Evolutionary conservation across 202 grass and related monocot species (phyloP).

Genomic region (Carex arenaria): DNA sequence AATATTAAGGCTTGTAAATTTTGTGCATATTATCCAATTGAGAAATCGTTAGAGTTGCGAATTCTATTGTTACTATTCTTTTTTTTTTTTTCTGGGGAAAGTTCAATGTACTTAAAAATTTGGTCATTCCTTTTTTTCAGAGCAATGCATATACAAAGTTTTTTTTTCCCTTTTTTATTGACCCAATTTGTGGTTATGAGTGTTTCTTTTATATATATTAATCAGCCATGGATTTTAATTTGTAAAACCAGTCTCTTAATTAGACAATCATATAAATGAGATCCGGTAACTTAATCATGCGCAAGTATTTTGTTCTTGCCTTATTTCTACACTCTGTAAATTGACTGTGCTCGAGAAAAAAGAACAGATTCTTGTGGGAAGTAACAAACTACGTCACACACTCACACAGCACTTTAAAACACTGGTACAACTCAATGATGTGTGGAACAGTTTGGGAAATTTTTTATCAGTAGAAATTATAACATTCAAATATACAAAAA

Average conservation of each 20-base stretch:
- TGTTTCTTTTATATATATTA: not conserved
- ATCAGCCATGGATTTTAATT: not conserved
- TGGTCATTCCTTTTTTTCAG: not conserved
- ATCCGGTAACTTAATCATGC: not conserved
- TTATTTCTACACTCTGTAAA: not conserved
- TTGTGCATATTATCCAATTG: conserved; percentile 2
- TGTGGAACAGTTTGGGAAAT: not conserved
- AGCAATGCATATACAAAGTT: not conserved
- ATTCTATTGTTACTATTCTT: conserved; percentile 11
- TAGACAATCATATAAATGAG: not conserved
- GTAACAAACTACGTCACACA: no score
- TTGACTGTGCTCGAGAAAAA: not conserved
- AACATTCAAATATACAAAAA: no score
- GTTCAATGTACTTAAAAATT: conserved; percentile 6
- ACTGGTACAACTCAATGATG: no score
- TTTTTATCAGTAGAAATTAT: no score
- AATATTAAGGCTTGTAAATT: conserved; percentile 7
- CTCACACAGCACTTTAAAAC: no score
- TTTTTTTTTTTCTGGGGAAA: not conserved
- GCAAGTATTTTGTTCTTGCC: not conserved
- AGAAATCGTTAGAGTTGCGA: not conserved
- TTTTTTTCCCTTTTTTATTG: not conserved
- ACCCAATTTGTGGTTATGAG: not conserved
- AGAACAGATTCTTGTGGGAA: no score
- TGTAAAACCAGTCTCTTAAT: not conserved